Base-by-base conservation (phyloP, 176 grass and related monocot species). In the Juncus effusus region DNA sequence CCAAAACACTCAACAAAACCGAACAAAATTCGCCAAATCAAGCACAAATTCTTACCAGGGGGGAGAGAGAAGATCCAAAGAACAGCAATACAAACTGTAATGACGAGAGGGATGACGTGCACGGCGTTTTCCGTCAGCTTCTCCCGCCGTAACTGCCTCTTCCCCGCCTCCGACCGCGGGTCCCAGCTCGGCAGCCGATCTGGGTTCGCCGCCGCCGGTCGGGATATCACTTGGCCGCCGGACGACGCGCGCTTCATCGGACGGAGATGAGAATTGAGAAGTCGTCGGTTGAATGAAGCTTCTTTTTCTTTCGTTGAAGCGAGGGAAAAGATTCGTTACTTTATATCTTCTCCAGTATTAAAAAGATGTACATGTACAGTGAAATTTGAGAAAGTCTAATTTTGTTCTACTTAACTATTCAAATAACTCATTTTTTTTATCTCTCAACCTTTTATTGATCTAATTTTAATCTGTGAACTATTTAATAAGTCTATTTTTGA, bases 11-110 rank as follows among this genome's bases (percentile, higher is more conserved):
- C 44, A 47, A 47, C 9, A 47, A 28, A 28, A 28, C 19, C 19
- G 19, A 28, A 9, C 44, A 9, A 47, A 47, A 63, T 63, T 63
- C 19, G 37, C 15, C 50, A n/a, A 16, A 36, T 56, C 3, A 38
- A 54, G 4, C 6, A 42, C 0, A 0, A 47, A 47, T 2, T 6
- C 44, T 19, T 71, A 71, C 67, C 67, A 71, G 54, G 42, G n/a
- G 41, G 67, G 58, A 71, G 37, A 58, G 67, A 71, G 67, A 71
- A 71, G 37, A 71, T 56, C 54, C 67, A 71, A 55, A 71, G 67
- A 58, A 71, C 14, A 12, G 53, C 67, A 40, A 71, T 36, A 28
- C 67, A 71, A 13, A 71, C 4, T 16, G 37, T 71, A 38, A 71
- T 57, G 67, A 71, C 54, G 67, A 71, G 3, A 58, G 67, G 67